Evolutionary conservation across 768 basidiomycete species (phyloP), one percentile per base, ranked within the genome.

Genomic region (Crassisporium funariophilum): DNA sequence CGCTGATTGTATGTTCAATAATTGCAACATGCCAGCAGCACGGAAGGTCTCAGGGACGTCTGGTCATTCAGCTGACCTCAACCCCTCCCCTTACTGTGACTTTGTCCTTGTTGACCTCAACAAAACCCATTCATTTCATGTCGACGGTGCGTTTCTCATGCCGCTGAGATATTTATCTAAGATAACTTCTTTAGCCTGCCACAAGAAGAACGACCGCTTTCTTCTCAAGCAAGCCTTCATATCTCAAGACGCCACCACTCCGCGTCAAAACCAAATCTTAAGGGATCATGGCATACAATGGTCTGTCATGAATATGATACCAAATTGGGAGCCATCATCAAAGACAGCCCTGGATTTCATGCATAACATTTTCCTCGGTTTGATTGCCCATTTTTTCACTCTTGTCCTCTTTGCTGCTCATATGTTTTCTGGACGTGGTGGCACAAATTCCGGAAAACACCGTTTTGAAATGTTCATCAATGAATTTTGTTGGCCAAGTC

Each of bases 291-390:
- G 64, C 19, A 47, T 59, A 20, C 46, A 53, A 7, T 64, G 48
- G 46, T 52, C 57, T 7, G 41, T 49, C 7, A 41, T 68, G 12
- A 60, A 68, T 34, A 6, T 43, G 4, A 46, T 68, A 34, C 49
- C 62, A 5, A 54, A 57, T 13, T 69, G 66, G 67, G 45, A 47
- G 3, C 67, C 66, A 5, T 40, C 49, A 4, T 38, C 27, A 8
- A 41, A 59, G 41, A 58, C 59, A 0, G 50, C 54, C 0, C 52
- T 67, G 1, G 64, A 68, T 43, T 65, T 68, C 47, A 65, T 67
- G 64, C 66, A 65, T 39, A 57, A 57, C 33, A 41, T 66, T 4
- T 66, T 60, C 46, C 52, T 64, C 16, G 62, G 65, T 49, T 34
- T 63, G 13, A 53, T 61, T 34, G 29, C 39, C 9, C 50, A 59